These are phyloP conservation scores for Myochromella boudieri DNA, from an alignment of 768 basidiomycete species.

Conservation along the genomic window DNA sequence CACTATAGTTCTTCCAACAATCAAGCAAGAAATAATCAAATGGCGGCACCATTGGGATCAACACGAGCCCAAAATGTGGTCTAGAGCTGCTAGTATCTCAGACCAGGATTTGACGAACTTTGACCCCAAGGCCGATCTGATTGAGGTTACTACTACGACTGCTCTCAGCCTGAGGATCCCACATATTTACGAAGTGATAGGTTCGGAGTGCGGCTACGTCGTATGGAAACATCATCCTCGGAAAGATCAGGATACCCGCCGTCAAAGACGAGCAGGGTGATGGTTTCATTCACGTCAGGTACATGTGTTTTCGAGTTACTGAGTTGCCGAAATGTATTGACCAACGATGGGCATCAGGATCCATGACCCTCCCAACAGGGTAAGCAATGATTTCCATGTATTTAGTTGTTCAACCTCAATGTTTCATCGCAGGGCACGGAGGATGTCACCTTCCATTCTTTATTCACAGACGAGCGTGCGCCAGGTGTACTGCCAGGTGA, in stretches of 20 bases:
- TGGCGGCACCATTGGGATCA: constrained; percentile 72
- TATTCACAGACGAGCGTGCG: constrained; percentile 61
- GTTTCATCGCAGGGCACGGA: constrained; percentile 48
- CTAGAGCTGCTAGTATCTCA: constrained; percentile 49
- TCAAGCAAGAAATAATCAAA: constrained; percentile 66
- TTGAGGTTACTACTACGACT: constrained; percentile 32
- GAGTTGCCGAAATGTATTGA: background rate
- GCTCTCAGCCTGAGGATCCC: background rate
- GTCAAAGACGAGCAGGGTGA: constrained; percentile 60
- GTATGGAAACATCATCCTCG: constrained; percentile 71
- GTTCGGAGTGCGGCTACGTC: constrained; percentile 57
- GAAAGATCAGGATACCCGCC: constrained; percentile 73
- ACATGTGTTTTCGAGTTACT: constrained; percentile 17
- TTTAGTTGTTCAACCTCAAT: constrained; percentile 7
- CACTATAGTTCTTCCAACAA: constrained; percentile 45
- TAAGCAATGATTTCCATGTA: constrained; percentile 26
- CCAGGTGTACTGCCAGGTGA: no score
- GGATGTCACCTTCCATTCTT: constrained; percentile 70
- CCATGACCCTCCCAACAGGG: constrained; percentile 74
- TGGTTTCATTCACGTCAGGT: constrained; percentile 76
- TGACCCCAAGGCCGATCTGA: constrained; percentile 42
- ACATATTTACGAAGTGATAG: constrained; percentile 20
- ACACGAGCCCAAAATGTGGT: constrained; percentile 75
- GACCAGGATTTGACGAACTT: constrained; percentile 56
- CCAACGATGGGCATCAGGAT: constrained; percentile 44